Base-by-base conservation (phyloP, 2,329 filamentous ascomycete genomes). In the Cryphonectria radicalis region DNA sequence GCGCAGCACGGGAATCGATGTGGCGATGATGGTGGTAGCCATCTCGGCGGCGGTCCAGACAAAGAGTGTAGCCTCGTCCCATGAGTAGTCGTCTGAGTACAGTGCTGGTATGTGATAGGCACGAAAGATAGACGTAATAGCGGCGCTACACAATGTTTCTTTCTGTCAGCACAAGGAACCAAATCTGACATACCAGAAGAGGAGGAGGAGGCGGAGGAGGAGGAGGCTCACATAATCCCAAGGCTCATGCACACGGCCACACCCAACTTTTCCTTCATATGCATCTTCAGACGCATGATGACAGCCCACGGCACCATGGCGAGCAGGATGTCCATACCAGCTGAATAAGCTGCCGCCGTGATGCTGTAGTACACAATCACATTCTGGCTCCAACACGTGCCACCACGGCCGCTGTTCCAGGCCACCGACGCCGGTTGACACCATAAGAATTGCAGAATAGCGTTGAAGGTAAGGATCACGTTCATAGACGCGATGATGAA, bases 231-330 rank as follows among this genome's bases (percentile, higher is more conserved):
- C 75, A 81, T 75, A 4, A 81, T 42, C 1, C 80, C 80, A 63
- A 81, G 77, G 62, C 79, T 80, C 79, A 81, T 81, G 65, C 79
- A 78, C 4, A 77, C 69, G 22, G 77, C 77, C 17, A 79, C 79
- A 8, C 79, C 79, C 22, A 80, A 71, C 68, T 79, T 79, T 57
- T 81, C 80, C 32, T 76, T 74, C 66, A 73, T 76, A 60, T 76
- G 78, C 78, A 80, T 81, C 37, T 79, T 74, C 57, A 79, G 76
- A 1, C 76, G 74, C 74, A 78, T 76, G 17, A 81, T 76, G 5
- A 81, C 69, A 32, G 75, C 75, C 76, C 77, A 79, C 0, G 79
- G 79, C 5, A 81, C 70, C 10, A 80, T 64, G 1, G 79, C 79
- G 5, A 81, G 74, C 17, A 74, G 50, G 50, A 80, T 77, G 57